These are phyloP conservation scores for Cyclaneusma minus DNA, from an alignment of 2,329 filamentous ascomycete genomes.

Conservation along the genomic window DNA sequence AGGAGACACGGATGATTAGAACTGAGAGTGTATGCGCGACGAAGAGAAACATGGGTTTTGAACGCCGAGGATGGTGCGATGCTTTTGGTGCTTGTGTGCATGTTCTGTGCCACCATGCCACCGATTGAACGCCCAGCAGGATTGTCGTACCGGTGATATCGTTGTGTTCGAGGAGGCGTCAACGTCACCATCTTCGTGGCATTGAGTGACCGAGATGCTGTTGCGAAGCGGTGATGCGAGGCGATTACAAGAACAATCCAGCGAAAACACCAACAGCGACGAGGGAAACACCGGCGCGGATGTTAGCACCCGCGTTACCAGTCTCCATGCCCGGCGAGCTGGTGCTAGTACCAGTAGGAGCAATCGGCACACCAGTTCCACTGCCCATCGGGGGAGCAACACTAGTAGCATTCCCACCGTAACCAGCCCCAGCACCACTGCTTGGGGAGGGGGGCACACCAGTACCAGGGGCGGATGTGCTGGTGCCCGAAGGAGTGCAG, in stretches of 20 bases:
- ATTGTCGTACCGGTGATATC: too few species aligned
- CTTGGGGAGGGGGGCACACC: not conserved
- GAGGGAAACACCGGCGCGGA: conserved; percentile 18
- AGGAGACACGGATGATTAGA: too few species aligned
- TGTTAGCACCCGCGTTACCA: conserved; percentile 16
- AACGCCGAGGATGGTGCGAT: too few species aligned
- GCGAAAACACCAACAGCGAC: conserved; percentile 22
- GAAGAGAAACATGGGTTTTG: too few species aligned
- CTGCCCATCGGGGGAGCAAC: conserved; percentile 6
- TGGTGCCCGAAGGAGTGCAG: conserved; percentile 19
- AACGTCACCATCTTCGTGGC: too few species aligned
- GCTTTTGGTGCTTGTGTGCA: too few species aligned
- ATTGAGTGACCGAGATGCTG: too few species aligned
- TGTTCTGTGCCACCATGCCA: too few species aligned
- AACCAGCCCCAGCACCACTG: not conserved
- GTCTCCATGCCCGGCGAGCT: conserved; percentile 9
- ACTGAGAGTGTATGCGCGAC: too few species aligned
- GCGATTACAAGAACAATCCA: conserved; percentile 25
- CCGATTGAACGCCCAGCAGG: too few species aligned
- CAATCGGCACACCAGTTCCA: conserved; percentile 3
- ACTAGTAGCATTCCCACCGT: conserved; percentile 2
- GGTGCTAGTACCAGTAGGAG: conserved; percentile 6
- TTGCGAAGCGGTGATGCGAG: too few species aligned
- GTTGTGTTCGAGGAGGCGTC: too few species aligned
- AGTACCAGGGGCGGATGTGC: conserved; percentile 4